Percentiles rank a stretch among this genome's conserved stretches.
Evolutionary conservation across 371 early-diverging fungal species (phyloP).

Genomic region (Haplosporangium sp.): DNA sequence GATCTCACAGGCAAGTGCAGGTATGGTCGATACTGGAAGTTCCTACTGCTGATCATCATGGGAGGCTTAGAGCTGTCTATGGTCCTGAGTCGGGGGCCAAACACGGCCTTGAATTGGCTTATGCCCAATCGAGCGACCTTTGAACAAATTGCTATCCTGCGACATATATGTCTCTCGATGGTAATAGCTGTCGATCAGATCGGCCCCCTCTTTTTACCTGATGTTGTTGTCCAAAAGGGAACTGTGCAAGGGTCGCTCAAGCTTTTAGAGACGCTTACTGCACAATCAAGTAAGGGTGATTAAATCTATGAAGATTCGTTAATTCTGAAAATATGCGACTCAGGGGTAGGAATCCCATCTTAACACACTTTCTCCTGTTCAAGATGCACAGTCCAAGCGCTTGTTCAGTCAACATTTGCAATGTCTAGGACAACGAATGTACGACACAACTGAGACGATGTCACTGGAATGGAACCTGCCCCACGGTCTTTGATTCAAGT

Average conservation of each 20-base stretch:
- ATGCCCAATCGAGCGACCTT: constrained; percentile 52
- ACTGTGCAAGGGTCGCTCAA: not conserved
- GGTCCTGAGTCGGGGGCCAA: constrained; percentile 17
- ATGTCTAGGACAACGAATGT: not conserved
- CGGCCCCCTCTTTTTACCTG: constrained; percentile 60
- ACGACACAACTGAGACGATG: not conserved
- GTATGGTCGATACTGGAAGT: constrained; percentile 69
- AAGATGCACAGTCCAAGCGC: not conserved
- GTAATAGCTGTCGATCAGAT: constrained; percentile 61
- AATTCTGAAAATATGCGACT: not conserved
- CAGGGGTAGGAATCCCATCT: too few species aligned
- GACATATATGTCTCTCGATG: constrained; percentile 59
- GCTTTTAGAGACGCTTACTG: not conserved
- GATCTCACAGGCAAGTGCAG: constrained; percentile 57
- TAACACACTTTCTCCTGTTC: not conserved
- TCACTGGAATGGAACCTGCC: not conserved
- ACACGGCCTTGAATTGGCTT: constrained; percentile 14
- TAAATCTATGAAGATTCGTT: not conserved
- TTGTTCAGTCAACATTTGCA: not conserved
- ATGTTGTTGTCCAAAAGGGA: not conserved
- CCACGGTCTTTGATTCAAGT: not conserved
- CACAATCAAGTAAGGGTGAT: not conserved
- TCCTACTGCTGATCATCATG: constrained; percentile 51
- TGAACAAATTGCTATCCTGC: constrained; percentile 61
- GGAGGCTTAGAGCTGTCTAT: constrained; percentile 56